Conservation (phyloP, 495 filamentous ascomycete genomes). For the Polyplosphaeria fusca region DNA sequence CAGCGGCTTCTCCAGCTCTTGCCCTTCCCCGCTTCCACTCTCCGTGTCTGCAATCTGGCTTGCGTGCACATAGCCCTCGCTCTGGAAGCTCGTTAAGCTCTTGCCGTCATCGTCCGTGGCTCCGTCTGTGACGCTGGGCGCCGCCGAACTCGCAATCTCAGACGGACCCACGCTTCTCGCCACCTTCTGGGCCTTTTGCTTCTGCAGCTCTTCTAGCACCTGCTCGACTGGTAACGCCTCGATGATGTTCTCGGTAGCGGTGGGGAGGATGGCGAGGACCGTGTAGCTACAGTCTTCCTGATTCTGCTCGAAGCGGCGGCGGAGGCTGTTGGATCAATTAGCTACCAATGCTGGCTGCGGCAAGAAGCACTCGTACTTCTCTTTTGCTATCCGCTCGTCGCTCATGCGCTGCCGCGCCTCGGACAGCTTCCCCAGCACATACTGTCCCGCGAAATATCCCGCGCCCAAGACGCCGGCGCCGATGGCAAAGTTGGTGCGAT, state of each 20-base stretch:
- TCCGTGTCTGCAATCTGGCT: constrained; percentile 61
- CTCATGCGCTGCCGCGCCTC: constrained; percentile 94
- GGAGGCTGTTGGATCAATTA: constrained; percentile 57
- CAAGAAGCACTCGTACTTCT: constrained; percentile 66
- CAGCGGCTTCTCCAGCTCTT: constrained; percentile 32
- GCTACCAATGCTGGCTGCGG: background rate
- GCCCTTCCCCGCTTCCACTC: constrained; percentile 34
- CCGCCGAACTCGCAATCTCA: constrained; percentile 60
- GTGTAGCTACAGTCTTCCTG: constrained; percentile 98
- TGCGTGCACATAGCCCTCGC: constrained; percentile 74
- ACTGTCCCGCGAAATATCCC: constrained; percentile 89
- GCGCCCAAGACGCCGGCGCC: constrained; percentile 81
- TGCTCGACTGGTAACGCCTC: constrained; percentile 84
- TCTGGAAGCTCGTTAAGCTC: constrained; percentile 72
- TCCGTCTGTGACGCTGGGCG: constrained; percentile 79
- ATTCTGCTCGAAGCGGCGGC: constrained; percentile 95
- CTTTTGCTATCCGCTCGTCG: constrained; percentile 87
- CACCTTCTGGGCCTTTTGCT: constrained; percentile 79
- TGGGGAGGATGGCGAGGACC: constrained; percentile 91
- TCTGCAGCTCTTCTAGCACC: constrained; percentile 85
- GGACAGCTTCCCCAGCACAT: constrained; percentile 82
- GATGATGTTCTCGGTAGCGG: constrained; percentile 82
- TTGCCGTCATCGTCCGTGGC: constrained; percentile 73
- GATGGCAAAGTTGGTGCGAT: constrained; percentile 84
- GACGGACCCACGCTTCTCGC: constrained; percentile 52